These are phyloP conservation scores for Vaccinium vitisidaea DNA, from an alignment of 148 eudicot genomes.

Conservation along the genomic window DNA sequence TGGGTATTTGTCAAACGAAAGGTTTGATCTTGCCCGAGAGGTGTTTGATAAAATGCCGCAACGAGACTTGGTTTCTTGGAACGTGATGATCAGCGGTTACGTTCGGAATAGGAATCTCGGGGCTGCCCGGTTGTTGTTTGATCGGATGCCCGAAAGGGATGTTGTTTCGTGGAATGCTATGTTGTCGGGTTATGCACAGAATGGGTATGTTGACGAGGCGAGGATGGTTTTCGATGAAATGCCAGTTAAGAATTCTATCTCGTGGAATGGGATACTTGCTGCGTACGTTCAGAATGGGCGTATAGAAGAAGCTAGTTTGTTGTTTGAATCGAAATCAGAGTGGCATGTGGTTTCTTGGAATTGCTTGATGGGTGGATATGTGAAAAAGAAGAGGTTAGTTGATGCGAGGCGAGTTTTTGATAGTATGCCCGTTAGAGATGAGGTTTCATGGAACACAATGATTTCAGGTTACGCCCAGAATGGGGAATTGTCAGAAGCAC, in stretches of 20 bases:
- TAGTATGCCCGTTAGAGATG: conserved; percentile 43
- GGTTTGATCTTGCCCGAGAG: conserved; percentile 30
- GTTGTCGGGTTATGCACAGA: conserved; percentile 49
- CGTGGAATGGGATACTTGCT: conserved; percentile 55
- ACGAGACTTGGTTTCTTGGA: conserved; percentile 53
- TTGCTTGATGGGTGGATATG: conserved; percentile 55
- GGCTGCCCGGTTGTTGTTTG: conserved; percentile 40
- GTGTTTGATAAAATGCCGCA: conserved; percentile 52
- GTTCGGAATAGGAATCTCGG: conserved; percentile 27
- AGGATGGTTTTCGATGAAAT: conserved; percentile 40
- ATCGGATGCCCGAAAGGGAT: conserved; percentile 43
- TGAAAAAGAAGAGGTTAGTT: conserved; percentile 44
- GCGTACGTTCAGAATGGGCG: conserved; percentile 55
- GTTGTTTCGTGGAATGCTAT: conserved; percentile 55
- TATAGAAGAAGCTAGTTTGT: conserved; percentile 40
- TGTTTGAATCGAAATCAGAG: conserved; percentile 34
- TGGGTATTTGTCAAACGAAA: conserved; percentile 37
- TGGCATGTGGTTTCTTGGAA: conserved; percentile 63
- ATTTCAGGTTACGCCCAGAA: conserved; percentile 47
- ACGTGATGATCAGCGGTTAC: conserved; percentile 48
- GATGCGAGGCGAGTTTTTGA: conserved; percentile 46
- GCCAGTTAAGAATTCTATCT: conserved; percentile 46
- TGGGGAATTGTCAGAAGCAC: conserved; percentile 40
- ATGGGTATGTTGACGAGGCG: conserved; percentile 51
- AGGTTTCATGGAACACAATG: conserved; percentile 55